phyloP scores from a whole-genome alignment of 192 early-diverging fungal genomes.

The Gonapodya prolifera region DNA sequence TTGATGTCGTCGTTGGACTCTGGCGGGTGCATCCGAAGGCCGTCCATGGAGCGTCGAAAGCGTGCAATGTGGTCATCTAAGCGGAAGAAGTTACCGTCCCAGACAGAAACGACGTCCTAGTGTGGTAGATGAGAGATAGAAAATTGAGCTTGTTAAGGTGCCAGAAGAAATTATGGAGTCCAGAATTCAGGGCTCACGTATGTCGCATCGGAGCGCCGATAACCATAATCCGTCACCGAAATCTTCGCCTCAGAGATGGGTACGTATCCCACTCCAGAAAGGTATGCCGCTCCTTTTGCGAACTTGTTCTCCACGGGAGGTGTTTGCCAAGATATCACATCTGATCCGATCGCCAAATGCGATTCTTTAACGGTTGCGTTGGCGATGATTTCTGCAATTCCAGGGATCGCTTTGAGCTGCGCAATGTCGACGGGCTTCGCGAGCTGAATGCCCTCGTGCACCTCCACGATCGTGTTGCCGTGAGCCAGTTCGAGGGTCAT shows the following conservation, averaged over 20 bases:
- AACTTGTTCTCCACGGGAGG: not conserved
- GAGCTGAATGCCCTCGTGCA: not conserved
- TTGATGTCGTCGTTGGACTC: not conserved
- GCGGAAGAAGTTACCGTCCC: not conserved
- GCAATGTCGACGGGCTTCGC: not conserved
- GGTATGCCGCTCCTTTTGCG: not conserved
- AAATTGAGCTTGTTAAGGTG: too few species aligned
- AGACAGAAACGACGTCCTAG: not conserved
- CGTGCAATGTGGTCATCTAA: not conserved
- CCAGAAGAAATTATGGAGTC: not conserved
- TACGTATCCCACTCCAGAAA: not conserved
- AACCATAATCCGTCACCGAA: conserved; percentile 1
- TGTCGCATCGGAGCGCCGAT: not conserved
- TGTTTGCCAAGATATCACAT: not conserved
- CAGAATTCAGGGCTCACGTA: not conserved
- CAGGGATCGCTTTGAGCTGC: not conserved
- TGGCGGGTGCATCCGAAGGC: not conserved
- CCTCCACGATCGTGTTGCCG: not conserved
- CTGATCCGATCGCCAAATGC: not conserved
- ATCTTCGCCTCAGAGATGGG: not conserved
- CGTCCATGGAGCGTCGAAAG: not conserved
- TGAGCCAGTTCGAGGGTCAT: not conserved
- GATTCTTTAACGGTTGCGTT: not conserved
- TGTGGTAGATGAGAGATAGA: too few species aligned
- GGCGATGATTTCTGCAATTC: not conserved